Conservation (phyloP, 192 early-diverging fungal species). For the Coemansia javaensis region DNA sequence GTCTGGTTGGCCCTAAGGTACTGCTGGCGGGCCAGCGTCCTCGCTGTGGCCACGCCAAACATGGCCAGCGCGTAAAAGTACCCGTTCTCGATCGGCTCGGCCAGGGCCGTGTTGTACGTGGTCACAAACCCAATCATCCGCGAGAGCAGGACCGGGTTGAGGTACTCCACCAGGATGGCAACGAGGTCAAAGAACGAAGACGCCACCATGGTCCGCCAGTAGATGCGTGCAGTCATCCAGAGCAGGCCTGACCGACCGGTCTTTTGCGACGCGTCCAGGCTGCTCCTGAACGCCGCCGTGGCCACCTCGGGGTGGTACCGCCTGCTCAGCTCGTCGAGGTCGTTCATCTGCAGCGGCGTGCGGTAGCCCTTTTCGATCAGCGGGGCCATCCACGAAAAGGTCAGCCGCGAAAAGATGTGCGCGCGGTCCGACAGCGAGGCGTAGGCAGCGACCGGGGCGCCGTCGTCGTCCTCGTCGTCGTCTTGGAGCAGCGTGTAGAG, state of each 20-base stretch:
- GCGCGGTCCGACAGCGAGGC: too few relatives aligned
- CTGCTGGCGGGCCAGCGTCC: conserved; percentile 1
- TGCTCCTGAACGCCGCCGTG: conserved; percentile 64
- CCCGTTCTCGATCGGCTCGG: conserved; percentile 12
- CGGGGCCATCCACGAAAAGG: conserved; percentile 88
- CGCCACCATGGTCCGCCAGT: conserved; percentile 65
- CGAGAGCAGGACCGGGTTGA: conserved; percentile 78
- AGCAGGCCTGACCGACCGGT: conserved; percentile 65
- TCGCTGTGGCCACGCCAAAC: neutral
- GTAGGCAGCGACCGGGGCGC: too few relatives aligned
- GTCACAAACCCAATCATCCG: conserved; percentile 58
- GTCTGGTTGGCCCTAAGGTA: neutral
- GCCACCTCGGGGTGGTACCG: conserved; percentile 63
- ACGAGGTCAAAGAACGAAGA: conserved; percentile 72
- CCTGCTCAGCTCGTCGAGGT: conserved; percentile 66
- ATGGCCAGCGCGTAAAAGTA: conserved; percentile 21
- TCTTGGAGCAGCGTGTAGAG: conserved; percentile 18
- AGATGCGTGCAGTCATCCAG: conserved; percentile 56
- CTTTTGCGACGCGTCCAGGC: conserved; percentile 67
- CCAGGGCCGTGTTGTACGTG: conserved; percentile 1
- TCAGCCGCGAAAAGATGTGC: conserved; percentile 75
- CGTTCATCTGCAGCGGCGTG: conserved; percentile 75
- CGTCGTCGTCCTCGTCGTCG: conserved; percentile 17
- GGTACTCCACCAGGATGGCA: conserved; percentile 75
- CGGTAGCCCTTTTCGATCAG: conserved; percentile 73